A percentile compares a stretch with the other conserved stretches of the same genome.
phyloP scores from a whole-genome alignment of 164 flowering plant genomes.

The Magnolia officinalis region DNA sequence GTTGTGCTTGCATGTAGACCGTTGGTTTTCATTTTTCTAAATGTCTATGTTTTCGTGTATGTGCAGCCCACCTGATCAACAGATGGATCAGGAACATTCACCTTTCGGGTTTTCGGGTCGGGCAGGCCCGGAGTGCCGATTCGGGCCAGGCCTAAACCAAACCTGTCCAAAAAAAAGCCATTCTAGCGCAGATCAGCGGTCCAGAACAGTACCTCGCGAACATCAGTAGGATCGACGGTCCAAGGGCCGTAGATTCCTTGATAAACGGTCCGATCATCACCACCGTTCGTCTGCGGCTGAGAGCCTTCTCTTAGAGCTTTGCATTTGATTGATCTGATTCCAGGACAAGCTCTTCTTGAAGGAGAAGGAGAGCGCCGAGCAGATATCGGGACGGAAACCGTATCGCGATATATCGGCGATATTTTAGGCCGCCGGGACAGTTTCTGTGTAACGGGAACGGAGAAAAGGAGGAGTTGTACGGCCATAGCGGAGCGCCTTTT shows the following conservation, averaged over 20 bases:
- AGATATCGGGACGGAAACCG: neutral
- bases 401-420: neutral
- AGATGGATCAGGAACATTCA: too few species aligned
- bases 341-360: neutral
- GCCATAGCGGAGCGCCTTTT: slow-evolving; percentile 7
- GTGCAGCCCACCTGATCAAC: too few species aligned
- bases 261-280: slow-evolving; percentile 38
- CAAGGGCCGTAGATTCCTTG: slow-evolving; percentile 86
- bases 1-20: too few species aligned
- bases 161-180: too few species aligned
- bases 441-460: neutral
- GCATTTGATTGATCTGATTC: slow-evolving; percentile 24
- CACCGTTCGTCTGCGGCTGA: slow-evolving; percentile 6
- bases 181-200: too few species aligned
- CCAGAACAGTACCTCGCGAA: slow-evolving; percentile 55
- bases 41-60: too few species aligned
- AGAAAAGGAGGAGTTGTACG: neutral
- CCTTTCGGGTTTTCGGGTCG: too few species aligned
- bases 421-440: neutral
- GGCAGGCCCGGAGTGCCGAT: too few species aligned
- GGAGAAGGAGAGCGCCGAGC: neutral
- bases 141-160: too few species aligned
- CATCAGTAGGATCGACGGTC: slow-evolving; percentile 74
- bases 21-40: too few species aligned
- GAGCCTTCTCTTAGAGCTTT: slow-evolving; percentile 49